phyloP scores from a whole-genome alignment of 1,284 basidiomycete species.

The Termitomyces sp. region DNA sequence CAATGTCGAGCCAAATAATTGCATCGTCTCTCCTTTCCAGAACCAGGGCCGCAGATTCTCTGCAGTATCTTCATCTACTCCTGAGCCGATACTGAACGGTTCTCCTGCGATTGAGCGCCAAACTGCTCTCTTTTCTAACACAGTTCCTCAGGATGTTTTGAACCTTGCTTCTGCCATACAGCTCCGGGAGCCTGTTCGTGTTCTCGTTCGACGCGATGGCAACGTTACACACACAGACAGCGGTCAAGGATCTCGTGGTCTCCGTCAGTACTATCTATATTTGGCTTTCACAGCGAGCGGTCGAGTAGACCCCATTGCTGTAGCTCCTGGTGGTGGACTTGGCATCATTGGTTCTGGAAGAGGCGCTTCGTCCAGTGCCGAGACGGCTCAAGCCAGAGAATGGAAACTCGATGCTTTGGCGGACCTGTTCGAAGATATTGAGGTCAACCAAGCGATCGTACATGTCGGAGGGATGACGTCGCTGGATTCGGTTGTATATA shows the following conservation, averaged over 20 bases:
- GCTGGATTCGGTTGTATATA: conserved; percentile 84
- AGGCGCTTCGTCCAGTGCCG: conserved; percentile 68
- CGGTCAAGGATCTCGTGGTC: conserved; percentile 70
- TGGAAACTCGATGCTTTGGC: conserved; percentile 96
- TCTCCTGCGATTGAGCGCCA: conserved; percentile 70
- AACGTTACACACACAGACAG: conserved; percentile 72
- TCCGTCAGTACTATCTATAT: conserved; percentile 92
- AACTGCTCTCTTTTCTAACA: conserved; percentile 94
- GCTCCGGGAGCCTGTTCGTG: conserved; percentile 90
- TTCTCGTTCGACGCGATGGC: conserved; percentile 93
- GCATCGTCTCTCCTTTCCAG: conserved; percentile 46
- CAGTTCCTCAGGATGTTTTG: conserved; percentile 89
- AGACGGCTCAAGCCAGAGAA: conserved; percentile 86
- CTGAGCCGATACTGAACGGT: conserved; percentile 28
- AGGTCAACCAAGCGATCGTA: conserved; percentile 79
- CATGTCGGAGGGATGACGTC: conserved; percentile 85
- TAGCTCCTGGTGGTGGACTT: conserved; percentile 57
- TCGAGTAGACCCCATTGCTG: conserved; percentile 54
- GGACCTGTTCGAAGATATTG: conserved; percentile 90
- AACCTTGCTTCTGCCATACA: conserved; percentile 87
- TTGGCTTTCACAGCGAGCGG: conserved; percentile 85
- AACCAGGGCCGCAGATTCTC: conserved; percentile 56
- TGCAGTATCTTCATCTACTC: conserved; percentile 37
- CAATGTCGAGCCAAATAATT: conserved; percentile 42
- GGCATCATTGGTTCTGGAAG: conserved; percentile 90